phyloP scores from a whole-genome alignment of 1,284 basidiomycete genomes.

The Agroathelia rolfsii region DNA sequence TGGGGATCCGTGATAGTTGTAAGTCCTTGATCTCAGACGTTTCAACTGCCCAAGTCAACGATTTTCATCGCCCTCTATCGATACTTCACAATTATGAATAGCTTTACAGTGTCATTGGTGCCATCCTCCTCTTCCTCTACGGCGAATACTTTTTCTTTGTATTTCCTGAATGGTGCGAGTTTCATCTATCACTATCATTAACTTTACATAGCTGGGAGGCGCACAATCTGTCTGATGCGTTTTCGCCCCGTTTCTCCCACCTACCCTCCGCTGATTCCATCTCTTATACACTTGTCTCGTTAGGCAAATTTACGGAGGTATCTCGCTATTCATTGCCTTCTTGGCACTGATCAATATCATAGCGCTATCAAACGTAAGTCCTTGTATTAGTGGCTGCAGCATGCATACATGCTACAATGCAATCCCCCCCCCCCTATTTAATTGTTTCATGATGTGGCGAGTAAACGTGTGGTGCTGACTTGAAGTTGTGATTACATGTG shows the following conservation, averaged over 20 bases:
- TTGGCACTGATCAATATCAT: constrained; percentile 49
- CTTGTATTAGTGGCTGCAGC: constrained; percentile 2
- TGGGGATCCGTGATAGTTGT: constrained; percentile 62
- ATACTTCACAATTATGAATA: too few species aligned
- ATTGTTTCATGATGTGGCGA: too few species aligned
- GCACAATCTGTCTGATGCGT: constrained; percentile 6
- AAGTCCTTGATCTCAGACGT: constrained; percentile 17
- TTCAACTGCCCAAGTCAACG: constrained; percentile 8
- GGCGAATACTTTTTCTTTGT: constrained; percentile 65
- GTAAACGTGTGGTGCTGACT: too few species aligned
- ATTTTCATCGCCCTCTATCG: constrained; percentile 6
- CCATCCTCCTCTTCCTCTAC: constrained; percentile 53
- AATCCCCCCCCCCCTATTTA: too few species aligned
- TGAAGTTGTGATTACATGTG: not conserved
- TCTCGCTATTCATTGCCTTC: constrained; percentile 48
- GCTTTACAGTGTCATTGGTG: constrained; percentile 62
- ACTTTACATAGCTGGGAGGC: constrained; percentile 1
- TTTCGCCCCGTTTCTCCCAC: too few species aligned
- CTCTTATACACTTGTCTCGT: constrained; percentile 4
- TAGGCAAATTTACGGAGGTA: constrained; percentile 71
- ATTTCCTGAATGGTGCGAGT: constrained; percentile 55
- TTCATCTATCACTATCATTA: constrained; percentile 8
- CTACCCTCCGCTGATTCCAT: too few species aligned
- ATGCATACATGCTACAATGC: too few species aligned
- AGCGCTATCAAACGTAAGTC: constrained; percentile 59